Evolutionary conservation across 805 yeast species (phyloP).

Genomic region (Komagataella mondaviorum): DNA sequence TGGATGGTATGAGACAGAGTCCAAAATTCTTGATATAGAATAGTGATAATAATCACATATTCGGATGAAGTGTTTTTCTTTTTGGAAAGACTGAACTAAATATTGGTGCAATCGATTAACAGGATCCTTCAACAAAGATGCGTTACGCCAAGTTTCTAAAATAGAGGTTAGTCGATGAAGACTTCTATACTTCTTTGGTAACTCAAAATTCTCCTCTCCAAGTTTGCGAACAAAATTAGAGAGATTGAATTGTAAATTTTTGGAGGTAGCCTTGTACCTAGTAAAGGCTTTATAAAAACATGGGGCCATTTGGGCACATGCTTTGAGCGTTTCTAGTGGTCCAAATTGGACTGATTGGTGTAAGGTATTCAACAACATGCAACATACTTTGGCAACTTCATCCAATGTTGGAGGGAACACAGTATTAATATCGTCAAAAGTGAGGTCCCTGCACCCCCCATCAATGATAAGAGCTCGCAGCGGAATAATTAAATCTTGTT

Average conservation of each 20-base stretch:
- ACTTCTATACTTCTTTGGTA: background rate
- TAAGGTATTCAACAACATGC: constrained; percentile 68
- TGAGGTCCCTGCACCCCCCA: constrained; percentile 34
- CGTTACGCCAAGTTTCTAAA: background rate
- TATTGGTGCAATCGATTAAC: background rate
- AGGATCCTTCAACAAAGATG: background rate
- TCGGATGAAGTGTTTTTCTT: background rate
- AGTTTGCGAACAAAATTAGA: constrained; percentile 21
- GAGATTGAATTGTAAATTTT: constrained; percentile 37
- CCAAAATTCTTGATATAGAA: background rate
- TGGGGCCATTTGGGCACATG: constrained; percentile 73
- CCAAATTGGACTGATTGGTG: constrained; percentile 58
- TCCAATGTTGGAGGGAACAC: constrained; percentile 93
- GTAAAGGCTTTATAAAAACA: constrained; percentile 87
- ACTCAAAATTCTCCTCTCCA: constrained; percentile 9
- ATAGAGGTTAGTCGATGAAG: background rate
- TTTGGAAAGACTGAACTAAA: background rate
- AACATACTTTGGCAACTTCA: constrained; percentile 82
- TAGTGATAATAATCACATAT: background rate
- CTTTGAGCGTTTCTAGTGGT: constrained; percentile 61
- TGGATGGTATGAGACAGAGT: background rate
- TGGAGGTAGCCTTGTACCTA: constrained; percentile 88
- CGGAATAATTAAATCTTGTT: constrained; percentile 72
- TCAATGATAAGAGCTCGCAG: constrained; percentile 56
- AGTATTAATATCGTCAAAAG: constrained; percentile 56